Evolutionary conservation across 768 basidiomycete species (phyloP), one percentile per base, ranked within the genome.

Genomic region (Tephrocybe sp.): DNA sequence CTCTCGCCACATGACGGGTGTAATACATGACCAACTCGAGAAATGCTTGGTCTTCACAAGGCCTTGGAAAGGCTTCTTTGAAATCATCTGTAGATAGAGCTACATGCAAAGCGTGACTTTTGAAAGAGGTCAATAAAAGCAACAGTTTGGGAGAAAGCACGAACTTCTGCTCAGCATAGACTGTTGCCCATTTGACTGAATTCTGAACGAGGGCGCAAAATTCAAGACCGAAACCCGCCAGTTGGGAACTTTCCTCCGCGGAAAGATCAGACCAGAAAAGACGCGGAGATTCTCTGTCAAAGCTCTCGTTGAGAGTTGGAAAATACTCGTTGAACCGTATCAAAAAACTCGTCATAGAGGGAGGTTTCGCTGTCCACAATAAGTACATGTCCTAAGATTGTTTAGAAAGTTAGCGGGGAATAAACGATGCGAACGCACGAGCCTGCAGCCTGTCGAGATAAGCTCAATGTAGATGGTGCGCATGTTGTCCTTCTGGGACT

Each of bases 281-380:
- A 12, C 58, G 61, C 19, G 63, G 60, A 8, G 64, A 61, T 36
- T 52, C 38, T 40, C 36, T 39, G 34, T 48, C 35, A 39, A 47
- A 53, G 22, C 53, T 51, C 23, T 60, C 49, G 51, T 67, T 59
- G 13, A 69, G 54, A 39, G 63, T 60, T 9, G 68, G 70, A 47
- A 72, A 69, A 57, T 76, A 77, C 57, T 74, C 68, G 39, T 75
- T 68, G 54, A 73, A 72, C 6, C 68, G 68, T 34, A 69, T 50
- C 60, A 70, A 65, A 49, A 72, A 71, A 31, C 70, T 63, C 5
- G 65, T 52, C 46, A 71, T 60, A 14, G 66, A 69, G 2, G 56
- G 55, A 22, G 59, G 52, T 17, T 51, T 44, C 17, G 52, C 46
- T 3, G 64, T 59, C 68, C 70, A 72, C n/a, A 66, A 47, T n/a